Conservation (phyloP, 805 yeast genomes). For the Candida silvatica region DNA sequence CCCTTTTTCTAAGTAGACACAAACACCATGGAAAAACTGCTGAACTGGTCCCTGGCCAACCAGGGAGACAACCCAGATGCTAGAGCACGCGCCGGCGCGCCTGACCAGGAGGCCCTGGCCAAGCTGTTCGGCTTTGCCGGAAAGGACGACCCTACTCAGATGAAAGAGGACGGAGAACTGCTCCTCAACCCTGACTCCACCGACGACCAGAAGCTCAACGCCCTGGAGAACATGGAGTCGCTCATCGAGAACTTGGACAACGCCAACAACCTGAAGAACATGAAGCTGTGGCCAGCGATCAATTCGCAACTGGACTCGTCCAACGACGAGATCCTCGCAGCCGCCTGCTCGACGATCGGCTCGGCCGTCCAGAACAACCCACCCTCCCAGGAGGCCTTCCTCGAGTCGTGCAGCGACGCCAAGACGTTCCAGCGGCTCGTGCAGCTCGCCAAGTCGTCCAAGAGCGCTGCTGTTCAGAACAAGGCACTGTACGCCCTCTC, state of each 20-base stretch:
- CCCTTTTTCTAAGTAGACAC: background rate
- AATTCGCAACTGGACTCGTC: slow-evolving; percentile 42
- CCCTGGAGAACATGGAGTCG: slow-evolving; percentile 90
- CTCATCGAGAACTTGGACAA: slow-evolving; percentile 88
- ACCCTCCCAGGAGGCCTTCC: slow-evolving; percentile 59
- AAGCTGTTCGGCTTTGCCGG: slow-evolving; percentile 60
- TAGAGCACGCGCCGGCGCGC: slow-evolving; percentile 50
- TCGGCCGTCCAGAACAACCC: slow-evolving; percentile 91
- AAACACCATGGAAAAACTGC: slow-evolving; percentile 80
- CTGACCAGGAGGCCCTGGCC: slow-evolving; percentile 72
- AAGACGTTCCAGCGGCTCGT: background rate
- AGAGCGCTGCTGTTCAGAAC: slow-evolving; percentile 29
- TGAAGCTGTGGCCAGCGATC: slow-evolving; percentile 73
- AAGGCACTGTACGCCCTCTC: slow-evolving; percentile 78
- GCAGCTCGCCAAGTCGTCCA: background rate
- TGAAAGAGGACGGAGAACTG: slow-evolving; percentile 68
- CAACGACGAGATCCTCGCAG: slow-evolving; percentile 37
- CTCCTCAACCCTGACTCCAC: slow-evolving; percentile 45
- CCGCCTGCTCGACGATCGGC: slow-evolving; percentile 63
- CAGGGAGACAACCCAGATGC: slow-evolving; percentile 68
- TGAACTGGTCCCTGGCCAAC: slow-evolving; percentile 87
- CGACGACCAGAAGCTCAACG: slow-evolving; percentile 57
- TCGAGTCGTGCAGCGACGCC: slow-evolving; percentile 34
- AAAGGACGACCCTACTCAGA: slow-evolving; percentile 81
- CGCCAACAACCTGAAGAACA: slow-evolving; percentile 82